phyloP scores from a whole-genome alignment of 2,329 filamentous ascomycete species.

The Aspergillus carbonarius region DNA sequence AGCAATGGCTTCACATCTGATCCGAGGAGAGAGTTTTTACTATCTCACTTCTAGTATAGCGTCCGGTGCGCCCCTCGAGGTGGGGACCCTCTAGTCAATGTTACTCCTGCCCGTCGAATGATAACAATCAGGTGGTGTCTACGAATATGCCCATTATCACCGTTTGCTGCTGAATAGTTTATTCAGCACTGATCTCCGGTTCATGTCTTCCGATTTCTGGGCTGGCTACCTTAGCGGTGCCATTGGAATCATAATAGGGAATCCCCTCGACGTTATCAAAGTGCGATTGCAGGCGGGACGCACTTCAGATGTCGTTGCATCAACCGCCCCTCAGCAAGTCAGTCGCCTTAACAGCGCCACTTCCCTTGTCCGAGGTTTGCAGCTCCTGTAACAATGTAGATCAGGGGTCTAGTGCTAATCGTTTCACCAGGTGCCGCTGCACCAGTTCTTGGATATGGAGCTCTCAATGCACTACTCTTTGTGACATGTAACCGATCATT shows the following conservation, averaged over 20 bases:
- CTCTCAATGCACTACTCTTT: conserved; percentile 86
- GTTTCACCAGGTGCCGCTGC: conserved; percentile 67
- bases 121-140: background rate
- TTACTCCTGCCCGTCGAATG: background rate
- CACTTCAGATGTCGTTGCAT: conserved; percentile 23
- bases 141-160: background rate
- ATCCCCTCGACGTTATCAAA: conserved; percentile 78
- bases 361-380: conserved; percentile 42
- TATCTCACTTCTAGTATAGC: conserved; percentile 2
- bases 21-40: background rate
- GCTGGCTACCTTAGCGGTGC: conserved; percentile 87
- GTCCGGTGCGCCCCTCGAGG: background rate
- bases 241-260: conserved; percentile 82
- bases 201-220: conserved; percentile 89
- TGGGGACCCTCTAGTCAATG: conserved; percentile 5
- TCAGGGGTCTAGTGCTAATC: conserved; percentile 9
- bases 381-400: background rate
- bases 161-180: background rate
- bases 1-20: background rate
- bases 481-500: conserved; percentile 87
- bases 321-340: conserved; percentile 23
- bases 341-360: conserved; percentile 35
- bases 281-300: conserved; percentile 72
- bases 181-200: background rate
- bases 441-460: conserved; percentile 85